Conservation (phyloP, 306 rosid species). For the Cucumis hystrix region DNA sequence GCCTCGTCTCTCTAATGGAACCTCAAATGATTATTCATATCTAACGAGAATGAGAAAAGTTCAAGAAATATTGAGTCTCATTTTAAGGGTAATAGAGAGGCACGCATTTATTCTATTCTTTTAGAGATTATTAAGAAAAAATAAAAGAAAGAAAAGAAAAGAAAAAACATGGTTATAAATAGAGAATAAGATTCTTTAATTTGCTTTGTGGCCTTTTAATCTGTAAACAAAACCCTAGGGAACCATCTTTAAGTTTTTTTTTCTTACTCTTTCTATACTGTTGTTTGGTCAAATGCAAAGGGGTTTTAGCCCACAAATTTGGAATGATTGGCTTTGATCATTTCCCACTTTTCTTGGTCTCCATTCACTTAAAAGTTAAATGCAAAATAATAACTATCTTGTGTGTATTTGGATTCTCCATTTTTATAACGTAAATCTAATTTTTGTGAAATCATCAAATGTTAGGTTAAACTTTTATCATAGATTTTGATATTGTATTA, state of each 20-base stretch:
- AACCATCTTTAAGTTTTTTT: neutral
- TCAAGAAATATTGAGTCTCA: neutral
- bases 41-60: neutral
- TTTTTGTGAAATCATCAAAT: too few relatives aligned
- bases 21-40: neutral
- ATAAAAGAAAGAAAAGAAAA: neutral
- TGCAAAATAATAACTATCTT: neutral
- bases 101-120: neutral
- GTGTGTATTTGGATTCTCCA: too few relatives aligned
- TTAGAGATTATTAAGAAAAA: neutral
- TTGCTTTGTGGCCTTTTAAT: neutral
- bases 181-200: neutral
- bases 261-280: constrained; percentile 10
- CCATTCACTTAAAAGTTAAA: neutral
- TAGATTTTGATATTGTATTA: too few relatives aligned
- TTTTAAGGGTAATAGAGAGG: neutral
- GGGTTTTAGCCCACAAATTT: constrained; percentile 9
- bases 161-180: neutral
- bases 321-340: constrained; percentile 9
- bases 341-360: constrained; percentile 8
- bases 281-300: constrained; percentile 21
- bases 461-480: too few relatives aligned
- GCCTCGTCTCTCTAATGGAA: neutral
- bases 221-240: constrained; percentile 2
- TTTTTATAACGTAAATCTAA: too few relatives aligned